Evolutionary conservation across 2,329 filamentous ascomycete species (phyloP), one percentile per base, ranked within the genome.

Genomic region (Calonectria montana): DNA sequence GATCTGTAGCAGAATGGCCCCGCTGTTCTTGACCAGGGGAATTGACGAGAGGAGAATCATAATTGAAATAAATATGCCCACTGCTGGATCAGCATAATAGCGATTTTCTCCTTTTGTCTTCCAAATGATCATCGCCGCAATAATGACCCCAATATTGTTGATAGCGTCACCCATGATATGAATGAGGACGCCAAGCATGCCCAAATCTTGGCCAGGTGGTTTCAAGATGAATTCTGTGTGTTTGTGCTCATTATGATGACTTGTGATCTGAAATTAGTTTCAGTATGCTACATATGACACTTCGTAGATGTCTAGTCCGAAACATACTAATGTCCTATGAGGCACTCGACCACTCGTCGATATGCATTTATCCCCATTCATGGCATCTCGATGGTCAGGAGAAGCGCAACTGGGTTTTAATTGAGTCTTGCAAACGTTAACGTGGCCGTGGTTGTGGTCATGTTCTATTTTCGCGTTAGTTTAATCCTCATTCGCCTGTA

Each of bases 91-190:
- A 6, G 91, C 92, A 75, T 95, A 95, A 84, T 89, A 94, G 39
- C 92, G 87, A 4, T 82, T 85, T 1, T 88, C 84, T 35, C 88
- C 90, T 35, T 87, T 80, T 0, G 88, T 85, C 69, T 91, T 85
- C 93, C 92, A 94, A 80, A 95, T 93, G 37, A 94, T 86, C 2
- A 92, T 78, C 0, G 92, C 92, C 1, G 93, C 89, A 41, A 92
- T 84, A 61, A 95, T 94, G 71, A 96, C 93, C 12, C 93, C 93
- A 13, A 95, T 81, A 76, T 96, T 96, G 83, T 95, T 95, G 73
- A 93, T 86, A 6, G 92, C 92, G 77, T 96, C 94, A 37, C 93
- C 91, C 3, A 94, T 78, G 29, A 95, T 89, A 77, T 96, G 94
- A 16, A 94, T 82, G 13, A 95, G 79, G 1, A 94, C 92, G 1